These are phyloP conservation scores for Dothidotthia symphoricarpi DNA, from an alignment of 2,329 filamentous ascomycete species.

Conservation along the genomic window DNA sequence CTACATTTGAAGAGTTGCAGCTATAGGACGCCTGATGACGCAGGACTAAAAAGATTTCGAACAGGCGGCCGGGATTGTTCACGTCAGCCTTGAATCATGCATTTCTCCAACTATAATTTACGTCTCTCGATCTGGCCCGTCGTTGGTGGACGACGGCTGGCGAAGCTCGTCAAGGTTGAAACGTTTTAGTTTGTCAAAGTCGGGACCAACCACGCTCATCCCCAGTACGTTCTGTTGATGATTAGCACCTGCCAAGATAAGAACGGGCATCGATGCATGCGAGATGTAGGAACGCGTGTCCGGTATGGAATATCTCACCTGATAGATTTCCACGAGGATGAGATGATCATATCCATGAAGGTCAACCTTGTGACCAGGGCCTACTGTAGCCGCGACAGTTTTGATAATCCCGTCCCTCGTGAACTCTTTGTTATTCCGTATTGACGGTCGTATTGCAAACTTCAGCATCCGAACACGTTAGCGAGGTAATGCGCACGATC, in stretches of 20 bases:
- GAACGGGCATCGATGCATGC: slow-evolving; percentile 1
- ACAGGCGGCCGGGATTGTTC: slow-evolving; percentile 1
- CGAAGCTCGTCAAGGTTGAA: slow-evolving; percentile 78
- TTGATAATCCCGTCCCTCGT: slow-evolving; percentile 69
- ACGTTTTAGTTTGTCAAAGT: slow-evolving; percentile 72
- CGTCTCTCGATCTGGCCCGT: slow-evolving; percentile 5
- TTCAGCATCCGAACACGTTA: slow-evolving; percentile 39
- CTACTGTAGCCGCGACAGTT: slow-evolving; percentile 65
- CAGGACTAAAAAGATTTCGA: neutral
- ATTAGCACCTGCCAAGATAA: slow-evolving; percentile 20
- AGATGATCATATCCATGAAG: slow-evolving; percentile 75
- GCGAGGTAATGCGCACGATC: slow-evolving; percentile 11
- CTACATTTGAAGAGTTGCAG: neutral
- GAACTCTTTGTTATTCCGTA: slow-evolving; percentile 69
- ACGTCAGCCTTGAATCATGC: slow-evolving; percentile 11
- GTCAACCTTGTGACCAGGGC: slow-evolving; percentile 70
- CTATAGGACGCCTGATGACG: neutral
- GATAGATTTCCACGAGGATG: slow-evolving; percentile 76
- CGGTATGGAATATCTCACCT: slow-evolving; percentile 55
- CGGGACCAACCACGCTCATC: slow-evolving; percentile 72
- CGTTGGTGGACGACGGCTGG: slow-evolving; percentile 41
- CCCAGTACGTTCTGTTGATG: slow-evolving; percentile 65
- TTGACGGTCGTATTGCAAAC: slow-evolving; percentile 82
- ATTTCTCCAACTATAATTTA: slow-evolving; percentile 23
- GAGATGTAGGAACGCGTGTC: slow-evolving; percentile 3